A percentile compares a stretch with the other conserved stretches of the same genome.
Evolutionary conservation across 352 stramenopile species (phyloP).

Genomic region (Globisporangium megalacanthum): DNA sequence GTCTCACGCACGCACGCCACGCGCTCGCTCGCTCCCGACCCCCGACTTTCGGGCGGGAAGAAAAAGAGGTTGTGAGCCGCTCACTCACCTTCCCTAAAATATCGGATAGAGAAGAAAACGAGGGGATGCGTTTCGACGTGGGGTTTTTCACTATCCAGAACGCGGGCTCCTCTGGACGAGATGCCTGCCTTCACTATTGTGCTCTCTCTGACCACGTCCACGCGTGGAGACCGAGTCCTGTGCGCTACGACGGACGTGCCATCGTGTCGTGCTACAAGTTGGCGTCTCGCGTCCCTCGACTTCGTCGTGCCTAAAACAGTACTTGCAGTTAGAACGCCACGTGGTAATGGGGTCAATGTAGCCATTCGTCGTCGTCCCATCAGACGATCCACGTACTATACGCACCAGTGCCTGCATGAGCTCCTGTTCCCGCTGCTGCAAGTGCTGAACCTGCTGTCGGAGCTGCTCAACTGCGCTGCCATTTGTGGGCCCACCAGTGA

Average conservation of each 20-base stretch:
- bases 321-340: not conserved
- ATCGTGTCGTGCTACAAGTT: conserved; percentile 4
- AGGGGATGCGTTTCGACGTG: too few species aligned
- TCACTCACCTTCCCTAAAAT: not conserved
- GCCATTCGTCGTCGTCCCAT: not conserved
- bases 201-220: too few species aligned
- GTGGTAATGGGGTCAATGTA: not conserved
- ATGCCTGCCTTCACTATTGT: too few species aligned
- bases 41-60: not conserved
- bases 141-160: too few species aligned
- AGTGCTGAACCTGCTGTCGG: conserved; percentile 52
- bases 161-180: too few species aligned
- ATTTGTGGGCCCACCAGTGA: not conserved
- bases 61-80: conserved; percentile 1
- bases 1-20: not conserved
- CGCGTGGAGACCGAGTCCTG: too few species aligned
- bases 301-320: conserved; percentile 35
- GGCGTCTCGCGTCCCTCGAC: conserved; percentile 36
- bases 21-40: not conserved
- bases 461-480: conserved; percentile 24
- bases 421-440: conserved; percentile 75
- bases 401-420: conserved; percentile 76
- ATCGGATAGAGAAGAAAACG: too few species aligned
- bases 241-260: not conserved
- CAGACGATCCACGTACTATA: conserved; percentile 34